Percentiles rank a stretch among this genome's conserved stretches.
Conservation (phyloP, 148 eudicot genomes). For the Mesembryanthemum crystallinum region DNA sequence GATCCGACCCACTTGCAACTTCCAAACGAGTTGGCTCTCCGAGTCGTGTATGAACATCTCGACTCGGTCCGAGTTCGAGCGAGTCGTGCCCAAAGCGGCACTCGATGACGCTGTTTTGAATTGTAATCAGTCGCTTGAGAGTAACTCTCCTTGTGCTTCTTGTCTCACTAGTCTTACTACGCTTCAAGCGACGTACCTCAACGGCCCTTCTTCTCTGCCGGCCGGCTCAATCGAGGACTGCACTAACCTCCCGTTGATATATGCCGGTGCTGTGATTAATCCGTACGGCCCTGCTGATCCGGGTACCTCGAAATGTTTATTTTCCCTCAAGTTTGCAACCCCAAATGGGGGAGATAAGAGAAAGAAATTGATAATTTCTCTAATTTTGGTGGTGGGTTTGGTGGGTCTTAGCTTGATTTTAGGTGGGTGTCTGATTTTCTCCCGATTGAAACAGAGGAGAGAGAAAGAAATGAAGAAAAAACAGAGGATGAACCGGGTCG, state of each 20-base stretch:
- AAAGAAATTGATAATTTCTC: conserved; percentile 27
- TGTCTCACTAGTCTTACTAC: conserved; percentile 41
- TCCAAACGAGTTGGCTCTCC: conserved; percentile 49
- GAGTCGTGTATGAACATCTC: conserved; percentile 73
- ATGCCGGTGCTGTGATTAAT: conserved; percentile 57
- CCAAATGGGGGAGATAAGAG: conserved; percentile 6
- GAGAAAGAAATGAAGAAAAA: conserved; percentile 17
- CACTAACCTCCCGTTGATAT: conserved; percentile 49
- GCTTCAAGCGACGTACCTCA: conserved; percentile 46
- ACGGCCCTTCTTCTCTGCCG: conserved; percentile 32
- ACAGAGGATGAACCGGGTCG: conserved; percentile 22
- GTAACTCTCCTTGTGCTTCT: conserved; percentile 53
- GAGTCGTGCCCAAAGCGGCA: conserved; percentile 22
- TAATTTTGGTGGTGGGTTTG: conserved; percentile 29
- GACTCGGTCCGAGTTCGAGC: conserved; percentile 46
- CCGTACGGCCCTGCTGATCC: conserved; percentile 56
- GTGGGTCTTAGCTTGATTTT: conserved; percentile 32
- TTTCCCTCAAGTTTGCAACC: conserved; percentile 33
- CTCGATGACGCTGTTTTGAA: conserved; percentile 29
- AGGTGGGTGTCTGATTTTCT: conserved; percentile 30
- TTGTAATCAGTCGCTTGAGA: conserved; percentile 53
- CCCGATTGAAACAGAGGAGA: conserved; percentile 28
- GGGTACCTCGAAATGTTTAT: conserved; percentile 58
- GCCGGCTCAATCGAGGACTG: conserved; percentile 62
- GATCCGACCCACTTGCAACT: conserved; percentile 46